A percentile compares a stretch with the other conserved stretches of the same genome.
These are phyloP conservation scores for Spergularia marina DNA, from an alignment of 148 eudicot genomes.

Conservation along the genomic window DNA sequence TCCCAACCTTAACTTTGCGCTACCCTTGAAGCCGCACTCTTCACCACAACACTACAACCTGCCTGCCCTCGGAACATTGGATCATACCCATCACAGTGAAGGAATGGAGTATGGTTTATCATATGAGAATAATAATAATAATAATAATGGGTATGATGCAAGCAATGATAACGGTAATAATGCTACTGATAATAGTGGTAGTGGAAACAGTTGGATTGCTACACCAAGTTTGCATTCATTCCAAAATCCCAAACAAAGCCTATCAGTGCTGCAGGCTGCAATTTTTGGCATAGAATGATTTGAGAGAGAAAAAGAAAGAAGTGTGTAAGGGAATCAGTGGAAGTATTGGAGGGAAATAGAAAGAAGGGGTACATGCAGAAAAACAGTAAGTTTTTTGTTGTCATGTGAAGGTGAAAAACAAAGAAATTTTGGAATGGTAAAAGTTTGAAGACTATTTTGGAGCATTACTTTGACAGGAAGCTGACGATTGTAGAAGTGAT, in stretches of 20 bases:
- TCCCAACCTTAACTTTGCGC: constrained; percentile 14
- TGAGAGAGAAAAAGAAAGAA: constrained; percentile 1
- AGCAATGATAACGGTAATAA: constrained; percentile 17
- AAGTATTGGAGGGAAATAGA: background rate
- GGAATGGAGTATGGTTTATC: constrained; percentile 19
- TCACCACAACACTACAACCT: constrained; percentile 15
- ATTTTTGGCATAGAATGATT: constrained; percentile 75
- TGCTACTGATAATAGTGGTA: constrained; percentile 29
- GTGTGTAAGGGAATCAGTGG: constrained; percentile 37
- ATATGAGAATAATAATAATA: constrained; percentile 4
- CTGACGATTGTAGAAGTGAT: constrained; percentile 24
- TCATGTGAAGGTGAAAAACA: background rate
- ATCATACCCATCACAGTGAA: background rate
- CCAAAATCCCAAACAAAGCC: constrained; percentile 30
- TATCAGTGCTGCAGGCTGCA: constrained; percentile 49
- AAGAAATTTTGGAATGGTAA: background rate
- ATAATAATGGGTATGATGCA: constrained; percentile 23
- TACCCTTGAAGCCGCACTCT: constrained; percentile 17
- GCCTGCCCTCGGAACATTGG: constrained; percentile 14
- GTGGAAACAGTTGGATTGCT: constrained; percentile 40
- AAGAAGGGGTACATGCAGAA: background rate
- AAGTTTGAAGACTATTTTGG: constrained; percentile 26
- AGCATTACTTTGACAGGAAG: constrained; percentile 23
- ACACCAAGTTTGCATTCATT: constrained; percentile 40
- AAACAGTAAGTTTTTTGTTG: background rate